Evolutionary conservation across 1,139 yeast genomes (phyloP).

Genomic region (Keqinozyma sinolaborantium): DNA sequence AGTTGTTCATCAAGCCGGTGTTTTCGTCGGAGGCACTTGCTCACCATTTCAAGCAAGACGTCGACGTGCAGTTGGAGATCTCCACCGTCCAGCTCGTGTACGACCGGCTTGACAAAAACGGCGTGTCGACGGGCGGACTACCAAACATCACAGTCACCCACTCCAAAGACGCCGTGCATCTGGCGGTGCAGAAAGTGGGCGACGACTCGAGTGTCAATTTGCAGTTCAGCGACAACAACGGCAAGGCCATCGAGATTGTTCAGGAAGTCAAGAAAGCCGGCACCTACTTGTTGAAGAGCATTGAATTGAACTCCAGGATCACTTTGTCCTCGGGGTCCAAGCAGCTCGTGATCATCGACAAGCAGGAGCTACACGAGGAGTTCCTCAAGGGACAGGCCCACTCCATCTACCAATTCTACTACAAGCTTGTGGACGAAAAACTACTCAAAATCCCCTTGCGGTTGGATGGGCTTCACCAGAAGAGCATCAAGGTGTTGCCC

Average conservation of each 20-base stretch:
- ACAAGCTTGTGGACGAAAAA: constrained; percentile 4
- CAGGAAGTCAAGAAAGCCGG: constrained; percentile 17
- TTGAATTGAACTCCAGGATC: constrained; percentile 12
- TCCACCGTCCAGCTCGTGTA: background rate
- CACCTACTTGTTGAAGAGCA: constrained; percentile 13
- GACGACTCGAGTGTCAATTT: background rate
- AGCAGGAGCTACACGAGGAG: background rate
- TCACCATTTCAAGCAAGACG: background rate
- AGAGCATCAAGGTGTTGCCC: constrained; percentile 15
- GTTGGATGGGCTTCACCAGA: constrained; percentile 2
- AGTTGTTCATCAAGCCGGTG: background rate
- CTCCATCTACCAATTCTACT: constrained; percentile 5
- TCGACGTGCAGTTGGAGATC: background rate
- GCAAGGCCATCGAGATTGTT: background rate
- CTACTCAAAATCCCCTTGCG: constrained; percentile 7
- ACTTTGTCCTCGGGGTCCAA: background rate
- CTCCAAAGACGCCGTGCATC: background rate
- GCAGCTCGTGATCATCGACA: background rate
- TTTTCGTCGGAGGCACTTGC: background rate
- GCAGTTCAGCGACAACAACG: background rate
- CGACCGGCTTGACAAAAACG: background rate
- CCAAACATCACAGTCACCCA: background rate
- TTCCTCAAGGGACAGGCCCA: background rate
- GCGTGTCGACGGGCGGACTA: background rate
- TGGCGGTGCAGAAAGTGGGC: background rate